Percentiles rank a stretch among this genome's conserved stretches.
phyloP scores from a whole-genome alignment of 257 asterid genomes.

The Cynanchum wilfordii region DNA sequence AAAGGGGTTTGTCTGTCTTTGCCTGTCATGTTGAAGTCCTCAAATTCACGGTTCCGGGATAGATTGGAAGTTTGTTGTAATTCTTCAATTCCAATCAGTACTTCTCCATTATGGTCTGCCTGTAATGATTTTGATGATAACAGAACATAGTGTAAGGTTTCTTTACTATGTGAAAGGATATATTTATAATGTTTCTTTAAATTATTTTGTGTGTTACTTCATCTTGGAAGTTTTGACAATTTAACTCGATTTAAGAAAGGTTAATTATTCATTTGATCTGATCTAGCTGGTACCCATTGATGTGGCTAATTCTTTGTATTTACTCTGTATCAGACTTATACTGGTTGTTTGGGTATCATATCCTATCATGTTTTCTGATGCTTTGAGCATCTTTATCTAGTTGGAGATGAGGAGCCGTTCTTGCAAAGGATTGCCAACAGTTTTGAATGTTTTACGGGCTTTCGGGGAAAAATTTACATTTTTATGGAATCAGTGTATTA shows the following conservation, averaged over 20 bases:
- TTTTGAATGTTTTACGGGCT: background rate
- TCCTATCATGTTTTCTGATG: background rate
- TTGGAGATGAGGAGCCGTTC: background rate
- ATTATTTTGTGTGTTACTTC: background rate
- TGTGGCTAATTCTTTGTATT: no score
- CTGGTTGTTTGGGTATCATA: background rate
- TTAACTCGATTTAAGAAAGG: no score
- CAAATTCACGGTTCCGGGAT: constrained; percentile 47
- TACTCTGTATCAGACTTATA: background rate
- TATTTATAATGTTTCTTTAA: background rate
- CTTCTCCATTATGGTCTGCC: constrained; percentile 72
- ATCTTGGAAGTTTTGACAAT: constrained; percentile 3
- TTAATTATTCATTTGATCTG: no score
- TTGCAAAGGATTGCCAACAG: background rate
- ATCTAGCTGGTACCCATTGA: no score
- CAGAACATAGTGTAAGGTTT: constrained; percentile 12
- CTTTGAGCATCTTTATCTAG: background rate
- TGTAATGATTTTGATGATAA: constrained; percentile 12
- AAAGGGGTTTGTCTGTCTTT: constrained; percentile 70
- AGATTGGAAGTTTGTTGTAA: constrained; percentile 69
- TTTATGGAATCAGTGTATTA: background rate
- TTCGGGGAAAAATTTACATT: background rate
- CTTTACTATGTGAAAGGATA: constrained; percentile 5
- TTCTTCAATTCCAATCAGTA: constrained; percentile 67
- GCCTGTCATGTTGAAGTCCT: constrained; percentile 68